phyloP scores from a whole-genome alignment of 345 rosid genomes.

The Ceriops zippeliana region DNA sequence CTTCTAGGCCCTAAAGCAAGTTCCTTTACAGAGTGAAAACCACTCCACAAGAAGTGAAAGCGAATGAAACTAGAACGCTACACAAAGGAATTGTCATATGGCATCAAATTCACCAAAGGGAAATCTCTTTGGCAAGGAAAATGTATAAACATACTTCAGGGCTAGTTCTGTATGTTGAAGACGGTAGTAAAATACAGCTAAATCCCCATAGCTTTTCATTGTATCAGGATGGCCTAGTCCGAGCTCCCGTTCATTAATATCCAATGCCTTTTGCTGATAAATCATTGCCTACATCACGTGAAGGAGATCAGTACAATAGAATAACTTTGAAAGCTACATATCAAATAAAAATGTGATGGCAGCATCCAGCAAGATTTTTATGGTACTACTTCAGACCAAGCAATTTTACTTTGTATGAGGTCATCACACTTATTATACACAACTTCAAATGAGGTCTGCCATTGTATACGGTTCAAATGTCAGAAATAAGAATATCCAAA shows the following conservation, averaged over 20 bases:
- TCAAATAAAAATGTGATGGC: background rate
- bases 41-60: background rate
- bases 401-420: too few relatives aligned
- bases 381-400: background rate
- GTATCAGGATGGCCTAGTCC: constrained; percentile 41
- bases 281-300: constrained; percentile 38
- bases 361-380: background rate
- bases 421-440: too few relatives aligned
- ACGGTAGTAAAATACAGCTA: constrained; percentile 36
- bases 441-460: too few relatives aligned
- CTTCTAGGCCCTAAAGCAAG: background rate
- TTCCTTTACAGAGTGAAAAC: background rate
- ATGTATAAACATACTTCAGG: constrained; percentile 29
- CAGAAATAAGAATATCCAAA: too few relatives aligned
- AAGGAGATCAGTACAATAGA: constrained; percentile 17
- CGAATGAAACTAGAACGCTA: background rate
- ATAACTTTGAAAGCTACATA: constrained; percentile 1
- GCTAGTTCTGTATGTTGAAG: constrained; percentile 37
- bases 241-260: constrained; percentile 37
- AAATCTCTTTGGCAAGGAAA: constrained; percentile 14
- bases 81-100: constrained; percentile 1
- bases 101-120: constrained; percentile 3
- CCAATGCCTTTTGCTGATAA: constrained; percentile 36
- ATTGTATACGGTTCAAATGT: too few relatives aligned
- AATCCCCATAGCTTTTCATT: constrained; percentile 38